A percentile compares a stretch with the other conserved stretches of the same genome.
phyloP scores from a whole-genome alignment of 208 protist genomes.

The Naegleria lovaniensis region DNA sequence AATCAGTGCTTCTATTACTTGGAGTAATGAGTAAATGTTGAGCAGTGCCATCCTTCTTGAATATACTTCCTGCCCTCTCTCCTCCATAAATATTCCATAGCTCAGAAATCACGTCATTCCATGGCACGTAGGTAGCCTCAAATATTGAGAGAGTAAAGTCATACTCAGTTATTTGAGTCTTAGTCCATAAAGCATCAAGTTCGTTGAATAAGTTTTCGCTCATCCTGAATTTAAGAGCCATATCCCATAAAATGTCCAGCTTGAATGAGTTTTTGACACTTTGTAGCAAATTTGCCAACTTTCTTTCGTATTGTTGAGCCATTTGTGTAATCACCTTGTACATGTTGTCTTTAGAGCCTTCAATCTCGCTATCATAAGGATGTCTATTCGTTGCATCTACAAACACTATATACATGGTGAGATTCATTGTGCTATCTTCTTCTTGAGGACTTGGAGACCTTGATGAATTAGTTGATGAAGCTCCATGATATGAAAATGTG shows the following conservation, averaged over 20 bases:
- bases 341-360: background rate
- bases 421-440: background rate
- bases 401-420: background rate
- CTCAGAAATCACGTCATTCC: background rate
- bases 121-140: background rate
- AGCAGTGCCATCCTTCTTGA: background rate
- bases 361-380: background rate
- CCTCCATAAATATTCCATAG: slow-evolving; percentile 9
- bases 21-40: background rate
- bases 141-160: background rate
- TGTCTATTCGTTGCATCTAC: background rate
- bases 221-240: background rate
- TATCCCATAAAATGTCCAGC: slow-evolving; percentile 15
- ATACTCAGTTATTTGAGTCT: background rate
- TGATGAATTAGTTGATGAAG: too few relatives aligned
- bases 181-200: background rate
- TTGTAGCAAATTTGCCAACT: background rate
- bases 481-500: background rate
- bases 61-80: background rate
- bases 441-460: background rate
- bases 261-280: background rate
- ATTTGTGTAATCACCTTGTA: background rate
- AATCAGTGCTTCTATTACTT: background rate
- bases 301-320: background rate
- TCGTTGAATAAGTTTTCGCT: slow-evolving; percentile 4